phyloP scores from a whole-genome alignment of 1,284 basidiomycete genomes.

The Pholiota adiposa region DNA sequence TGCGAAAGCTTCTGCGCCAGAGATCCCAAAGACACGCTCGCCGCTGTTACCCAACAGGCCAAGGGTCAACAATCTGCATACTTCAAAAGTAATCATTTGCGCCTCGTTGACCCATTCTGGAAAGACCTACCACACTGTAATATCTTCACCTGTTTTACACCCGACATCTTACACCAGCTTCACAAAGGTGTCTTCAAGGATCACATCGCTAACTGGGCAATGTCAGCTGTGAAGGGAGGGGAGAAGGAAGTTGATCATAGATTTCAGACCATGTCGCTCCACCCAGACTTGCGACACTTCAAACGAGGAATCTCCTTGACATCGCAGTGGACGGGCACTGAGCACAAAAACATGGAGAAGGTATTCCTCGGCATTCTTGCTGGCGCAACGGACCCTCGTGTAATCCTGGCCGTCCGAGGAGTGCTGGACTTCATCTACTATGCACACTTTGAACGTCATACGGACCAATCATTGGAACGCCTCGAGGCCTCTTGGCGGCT shows the following conservation, averaged over 20 bases:
- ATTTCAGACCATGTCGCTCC: slow-evolving; percentile 27
- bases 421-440: slow-evolving; percentile 34
- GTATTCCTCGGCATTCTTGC: slow-evolving; percentile 28
- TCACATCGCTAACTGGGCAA: slow-evolving; percentile 33
- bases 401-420: slow-evolving; percentile 22
- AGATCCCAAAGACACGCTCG: slow-evolving; percentile 18
- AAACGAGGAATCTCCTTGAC: slow-evolving; percentile 30
- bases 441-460: no score
- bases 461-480: no score
- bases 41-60: slow-evolving; percentile 1
- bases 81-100: slow-evolving; percentile 32
- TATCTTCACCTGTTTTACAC: slow-evolving; percentile 36
- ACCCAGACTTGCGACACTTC: slow-evolving; percentile 30
- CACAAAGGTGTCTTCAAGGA: slow-evolving; percentile 43
- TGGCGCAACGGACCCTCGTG: slow-evolving; percentile 14
- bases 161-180: slow-evolving; percentile 38
- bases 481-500: no score
- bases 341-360: slow-evolving; percentile 32
- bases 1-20: slow-evolving; percentile 8
- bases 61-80: slow-evolving; percentile 10
- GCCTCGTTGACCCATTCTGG: slow-evolving; percentile 38
- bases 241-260: slow-evolving; percentile 33
- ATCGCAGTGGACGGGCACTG: slow-evolving; percentile 29
- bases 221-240: slow-evolving; percentile 17
- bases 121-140: slow-evolving; percentile 33